Evolutionary conservation across 345 rosid genomes (phyloP).

Genomic region (Melaleuca alternifolia): DNA sequence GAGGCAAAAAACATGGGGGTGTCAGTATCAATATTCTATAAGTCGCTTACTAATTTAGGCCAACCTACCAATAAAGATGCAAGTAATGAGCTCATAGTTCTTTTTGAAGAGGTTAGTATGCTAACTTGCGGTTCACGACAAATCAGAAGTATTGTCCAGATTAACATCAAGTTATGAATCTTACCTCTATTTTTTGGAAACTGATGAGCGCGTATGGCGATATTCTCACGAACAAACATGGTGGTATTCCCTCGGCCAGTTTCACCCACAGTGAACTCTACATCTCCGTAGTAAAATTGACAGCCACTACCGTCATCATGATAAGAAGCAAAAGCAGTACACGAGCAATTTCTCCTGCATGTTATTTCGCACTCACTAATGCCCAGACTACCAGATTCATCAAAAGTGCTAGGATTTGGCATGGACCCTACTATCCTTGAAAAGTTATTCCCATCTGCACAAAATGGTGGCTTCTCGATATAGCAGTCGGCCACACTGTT

Average conservation of each 20-base stretch:
- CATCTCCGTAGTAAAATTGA: not conserved
- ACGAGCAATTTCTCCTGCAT: conserved; percentile 1
- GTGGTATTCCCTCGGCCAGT: not conserved
- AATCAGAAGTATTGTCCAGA: not conserved
- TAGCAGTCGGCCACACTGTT: not conserved
- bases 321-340: not conserved
- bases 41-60: not conserved
- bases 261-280: not conserved
- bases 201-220: not conserved
- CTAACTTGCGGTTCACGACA: not conserved
- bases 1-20: not conserved
- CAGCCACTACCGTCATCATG: not conserved
- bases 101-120: not conserved
- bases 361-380: not conserved
- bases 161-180: not conserved
- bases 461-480: not conserved
- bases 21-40: not conserved
- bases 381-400: not conserved
- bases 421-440: not conserved
- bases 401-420: not conserved
- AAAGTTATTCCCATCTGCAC: not conserved
- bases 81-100: not conserved
- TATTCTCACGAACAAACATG: not conserved
- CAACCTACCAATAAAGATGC: not conserved
- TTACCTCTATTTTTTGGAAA: not conserved